Base-by-base conservation (phyloP, 345 rosid genomes). In the Camelina sativa region DNA sequence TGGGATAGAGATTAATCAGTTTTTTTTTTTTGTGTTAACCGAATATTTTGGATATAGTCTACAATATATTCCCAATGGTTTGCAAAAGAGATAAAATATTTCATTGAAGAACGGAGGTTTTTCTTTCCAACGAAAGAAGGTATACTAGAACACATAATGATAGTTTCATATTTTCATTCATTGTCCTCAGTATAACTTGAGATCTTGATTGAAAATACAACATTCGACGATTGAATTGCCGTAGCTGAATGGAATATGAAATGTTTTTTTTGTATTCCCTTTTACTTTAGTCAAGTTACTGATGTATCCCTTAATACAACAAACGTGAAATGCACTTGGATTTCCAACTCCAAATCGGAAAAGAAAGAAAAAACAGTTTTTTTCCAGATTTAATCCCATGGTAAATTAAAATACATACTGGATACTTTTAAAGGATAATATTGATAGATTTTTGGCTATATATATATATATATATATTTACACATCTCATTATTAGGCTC, bases 291-390 rank as follows among this genome's bases (percentile, higher is more conserved):
- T 41, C 4, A 51, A 52, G 64, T 73, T 54, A 53, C 47, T 72
- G 3, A 19, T 25, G 16, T 8, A 46, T 37, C 1, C 35, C n/a
- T 66, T 35, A n/a, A 57, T 23, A 16, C 5, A 47, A 38, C 4
- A 16, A 13, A 73, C 19, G 17, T 73, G 44, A 20, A 30, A 74
- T 65, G 22, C 34, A 65, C 58, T 8, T 17, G 44, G 72, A 54
- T 66, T 74, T 46, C 64, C 22, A 23, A 74, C 57, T 66, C 67
- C 53, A 38, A 8, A 57, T 57, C 48, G 78, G 60, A 57, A 74
- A 74, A 66, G 8, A 12, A 37, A 58, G 8, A 37, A 50, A n/a
- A 66, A 8, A 4, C 11, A 4, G 4, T 12, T 3, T 44, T 23
- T 56, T 11, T 19, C 47, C 17, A 65, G 58, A 67, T 66, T 47